Evolutionary conservation across 2,329 filamentous ascomycete genomes (phyloP).

Genomic region (Thelonectria blattea): DNA sequence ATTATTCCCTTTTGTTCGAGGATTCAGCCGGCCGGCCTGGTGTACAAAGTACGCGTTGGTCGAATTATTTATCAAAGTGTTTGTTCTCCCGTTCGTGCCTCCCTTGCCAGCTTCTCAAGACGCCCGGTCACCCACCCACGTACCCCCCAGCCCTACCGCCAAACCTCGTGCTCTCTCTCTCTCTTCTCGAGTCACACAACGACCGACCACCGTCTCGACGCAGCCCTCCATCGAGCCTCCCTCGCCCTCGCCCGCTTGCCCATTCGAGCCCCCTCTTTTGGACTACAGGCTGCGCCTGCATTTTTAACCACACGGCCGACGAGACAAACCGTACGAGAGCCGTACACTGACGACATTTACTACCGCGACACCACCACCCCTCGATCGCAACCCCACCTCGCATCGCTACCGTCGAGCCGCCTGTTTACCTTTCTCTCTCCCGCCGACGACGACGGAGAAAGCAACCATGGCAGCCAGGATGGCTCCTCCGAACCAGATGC

Average conservation of each 20-base stretch:
- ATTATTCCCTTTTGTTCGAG: conserved; percentile 23
- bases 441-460: conserved; percentile 25
- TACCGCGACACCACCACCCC: conserved; percentile 27
- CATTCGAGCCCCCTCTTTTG: background rate
- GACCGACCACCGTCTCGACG: conserved; percentile 2
- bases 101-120: background rate
- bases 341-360: conserved; percentile 25
- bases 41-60: conserved; percentile 5
- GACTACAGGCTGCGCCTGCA: background rate
- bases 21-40: conserved; percentile 32
- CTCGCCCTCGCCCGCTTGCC: conserved; percentile 1
- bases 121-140: conserved; percentile 4
- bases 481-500: conserved; percentile 53
- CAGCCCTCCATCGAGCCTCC: background rate
- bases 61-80: conserved; percentile 13
- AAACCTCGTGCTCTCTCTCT: conserved; percentile 6
- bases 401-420: conserved; percentile 28
- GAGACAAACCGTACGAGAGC: background rate
- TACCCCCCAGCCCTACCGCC: conserved; percentile 9
- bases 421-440: conserved; percentile 17
- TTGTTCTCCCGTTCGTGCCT: conserved; percentile 9
- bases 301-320: background rate
- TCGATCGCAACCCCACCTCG: conserved; percentile 37
- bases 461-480: conserved; percentile 45
- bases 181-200: conserved; percentile 10